phyloP scores from a whole-genome alignment of 2,329 filamentous ascomycete genomes.

The Exophiala sideris region DNA sequence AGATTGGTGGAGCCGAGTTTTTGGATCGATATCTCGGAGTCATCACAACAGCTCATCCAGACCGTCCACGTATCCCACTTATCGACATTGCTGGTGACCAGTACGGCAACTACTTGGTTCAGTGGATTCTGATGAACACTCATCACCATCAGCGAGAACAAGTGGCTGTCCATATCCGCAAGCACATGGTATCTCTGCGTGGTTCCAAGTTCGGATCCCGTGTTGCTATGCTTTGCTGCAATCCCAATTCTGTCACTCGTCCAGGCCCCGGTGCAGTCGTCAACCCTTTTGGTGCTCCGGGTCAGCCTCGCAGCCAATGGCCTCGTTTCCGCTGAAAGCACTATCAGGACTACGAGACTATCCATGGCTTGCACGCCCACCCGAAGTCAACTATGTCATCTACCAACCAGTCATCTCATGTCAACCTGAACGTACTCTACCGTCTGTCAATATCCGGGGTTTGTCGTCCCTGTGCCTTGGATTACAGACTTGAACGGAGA shows the following conservation, averaged over 20 bases:
- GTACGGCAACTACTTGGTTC: slow-evolving; percentile 96
- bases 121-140: slow-evolving; percentile 91
- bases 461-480: slow-evolving; percentile 27
- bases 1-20: slow-evolving; percentile 89
- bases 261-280: slow-evolving; percentile 75
- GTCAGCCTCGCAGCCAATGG: slow-evolving; percentile 48
- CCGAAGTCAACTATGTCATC: slow-evolving; percentile 20
- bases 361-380: not conserved
- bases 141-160: slow-evolving; percentile 85
- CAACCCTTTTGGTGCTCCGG: slow-evolving; percentile 56
- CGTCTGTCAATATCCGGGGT: slow-evolving; percentile 24
- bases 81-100: slow-evolving; percentile 98
- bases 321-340: slow-evolving; percentile 54
- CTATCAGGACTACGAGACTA: not conserved
- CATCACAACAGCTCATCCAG: slow-evolving; percentile 84
- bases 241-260: slow-evolving; percentile 82
- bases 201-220: slow-evolving; percentile 98
- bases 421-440: slow-evolving; percentile 28
- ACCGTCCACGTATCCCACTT: slow-evolving; percentile 90
- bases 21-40: slow-evolving; percentile 87
- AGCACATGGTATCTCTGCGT: slow-evolving; percentile 98
- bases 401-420: slow-evolving; percentile 27
- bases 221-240: slow-evolving; percentile 98
- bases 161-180: slow-evolving; percentile 89
- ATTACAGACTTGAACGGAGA: slow-evolving; percentile 26